Conservation (phyloP, 2,329 filamentous ascomycete genomes). For the Lomentospora prolificans region DNA sequence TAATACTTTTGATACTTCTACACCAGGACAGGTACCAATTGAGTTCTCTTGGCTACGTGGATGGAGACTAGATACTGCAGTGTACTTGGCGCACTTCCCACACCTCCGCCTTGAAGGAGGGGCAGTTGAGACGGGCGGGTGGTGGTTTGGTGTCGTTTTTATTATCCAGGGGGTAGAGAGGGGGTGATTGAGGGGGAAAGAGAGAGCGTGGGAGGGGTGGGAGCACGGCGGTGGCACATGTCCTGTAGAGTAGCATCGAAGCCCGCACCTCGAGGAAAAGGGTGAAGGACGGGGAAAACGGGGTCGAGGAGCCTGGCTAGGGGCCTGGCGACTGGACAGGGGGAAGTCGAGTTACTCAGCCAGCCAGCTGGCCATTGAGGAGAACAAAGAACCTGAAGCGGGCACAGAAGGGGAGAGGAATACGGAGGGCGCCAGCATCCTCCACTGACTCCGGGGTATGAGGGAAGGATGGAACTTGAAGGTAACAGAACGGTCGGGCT, state of each 20-base stretch:
- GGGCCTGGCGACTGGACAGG: not conserved
- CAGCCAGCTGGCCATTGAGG: no score
- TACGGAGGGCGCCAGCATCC: no score
- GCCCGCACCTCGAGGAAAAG: not conserved
- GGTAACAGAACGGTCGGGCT: no score
- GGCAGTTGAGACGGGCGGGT: not conserved
- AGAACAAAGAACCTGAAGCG: no score
- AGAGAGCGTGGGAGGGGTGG: constrained; percentile 2
- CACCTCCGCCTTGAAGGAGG: not conserved
- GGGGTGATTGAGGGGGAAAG: constrained; percentile 1
- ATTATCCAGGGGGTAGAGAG: constrained; percentile 7
- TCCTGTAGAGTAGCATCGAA: not conserved
- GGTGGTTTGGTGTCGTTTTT: constrained; percentile 7
- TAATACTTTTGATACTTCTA: not conserved
- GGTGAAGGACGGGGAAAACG: not conserved
- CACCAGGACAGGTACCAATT: not conserved
- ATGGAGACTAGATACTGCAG: not conserved
- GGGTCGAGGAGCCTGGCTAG: no score
- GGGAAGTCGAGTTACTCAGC: not conserved
- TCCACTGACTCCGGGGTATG: no score
- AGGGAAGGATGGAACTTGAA: no score
- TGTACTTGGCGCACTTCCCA: not conserved
- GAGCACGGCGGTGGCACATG: not conserved
- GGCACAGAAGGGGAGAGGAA: no score
- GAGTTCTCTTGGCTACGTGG: no score